A percentile compares a stretch with the other conserved stretches of the same genome.
Conservation (phyloP, 352 stramenopile species). For the Phytophthora chlamydospora region DNA sequence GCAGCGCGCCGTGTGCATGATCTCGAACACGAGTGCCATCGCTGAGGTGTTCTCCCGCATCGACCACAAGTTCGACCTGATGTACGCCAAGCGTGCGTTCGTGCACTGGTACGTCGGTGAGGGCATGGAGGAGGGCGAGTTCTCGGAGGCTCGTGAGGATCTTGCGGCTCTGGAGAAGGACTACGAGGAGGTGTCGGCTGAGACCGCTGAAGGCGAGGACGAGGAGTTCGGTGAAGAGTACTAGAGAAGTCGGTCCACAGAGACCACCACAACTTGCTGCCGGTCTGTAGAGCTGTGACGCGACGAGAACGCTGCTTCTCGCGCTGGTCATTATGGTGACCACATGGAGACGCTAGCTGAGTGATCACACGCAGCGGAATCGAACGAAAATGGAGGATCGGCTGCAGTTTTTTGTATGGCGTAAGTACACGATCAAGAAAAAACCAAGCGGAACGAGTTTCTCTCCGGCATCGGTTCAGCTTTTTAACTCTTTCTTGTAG, state of each 20-base stretch:
- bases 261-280: constrained; percentile 17
- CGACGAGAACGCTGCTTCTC: constrained; percentile 14
- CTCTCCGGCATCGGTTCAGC: no score
- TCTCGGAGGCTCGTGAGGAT: constrained; percentile 98
- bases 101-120: constrained; percentile 99
- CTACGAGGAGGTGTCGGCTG: constrained; percentile 99
- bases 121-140: constrained; percentile 99
- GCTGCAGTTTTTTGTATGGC: constrained; percentile 36
- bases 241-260: constrained; percentile 63
- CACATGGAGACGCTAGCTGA: constrained; percentile 8
- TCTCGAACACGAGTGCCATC: constrained; percentile 98
- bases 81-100: constrained; percentile 99
- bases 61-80: constrained; percentile 99
- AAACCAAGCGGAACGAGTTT: constrained; percentile 16
- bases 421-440: constrained; percentile 18
- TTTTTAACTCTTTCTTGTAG: constrained; percentile 10
- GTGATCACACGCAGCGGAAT: constrained; percentile 13
- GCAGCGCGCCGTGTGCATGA: constrained; percentile 97
- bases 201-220: constrained; percentile 97
- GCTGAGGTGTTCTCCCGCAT: constrained; percentile 96
- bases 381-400: constrained; percentile 27
- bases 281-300: constrained; percentile 24
- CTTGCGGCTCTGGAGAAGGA: constrained; percentile 85
- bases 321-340: constrained; percentile 13
- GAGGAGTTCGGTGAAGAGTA: constrained; percentile 94